Conservation (phyloP, 2,329 filamentous ascomycete species). For the Endothia cerciana region DNA sequence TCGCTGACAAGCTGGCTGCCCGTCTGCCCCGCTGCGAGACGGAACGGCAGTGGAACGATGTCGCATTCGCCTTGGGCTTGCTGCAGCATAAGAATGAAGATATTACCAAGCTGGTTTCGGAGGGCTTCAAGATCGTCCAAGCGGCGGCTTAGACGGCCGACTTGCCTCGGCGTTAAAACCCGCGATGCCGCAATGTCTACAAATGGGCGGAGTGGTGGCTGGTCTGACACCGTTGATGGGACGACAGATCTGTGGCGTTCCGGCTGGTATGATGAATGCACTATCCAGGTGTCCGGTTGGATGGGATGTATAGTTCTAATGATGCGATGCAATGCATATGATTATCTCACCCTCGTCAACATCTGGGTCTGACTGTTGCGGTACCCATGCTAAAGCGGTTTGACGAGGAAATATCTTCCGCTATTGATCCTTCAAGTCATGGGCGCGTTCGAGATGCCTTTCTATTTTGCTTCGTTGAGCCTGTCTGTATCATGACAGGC, state of each 20-base stretch:
- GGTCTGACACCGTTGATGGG: not conserved
- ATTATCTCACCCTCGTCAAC: not conserved
- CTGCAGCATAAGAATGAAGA: conserved; percentile 94
- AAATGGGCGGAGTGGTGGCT: not conserved
- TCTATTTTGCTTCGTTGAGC: not conserved
- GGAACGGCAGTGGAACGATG: conserved; percentile 96
- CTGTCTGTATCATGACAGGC: not conserved
- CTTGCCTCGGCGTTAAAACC: not conserved
- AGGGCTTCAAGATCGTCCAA: conserved; percentile 76
- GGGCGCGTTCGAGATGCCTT: not conserved
- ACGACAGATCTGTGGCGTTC: not conserved
- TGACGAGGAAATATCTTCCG: too few relatives aligned
- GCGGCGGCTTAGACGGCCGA: conserved; percentile 52
- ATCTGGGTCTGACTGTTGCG: not conserved
- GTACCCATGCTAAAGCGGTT: too few relatives aligned
- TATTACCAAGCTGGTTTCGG: conserved; percentile 74
- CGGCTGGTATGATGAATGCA: not conserved
- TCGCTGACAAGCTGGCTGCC: conserved; percentile 89
- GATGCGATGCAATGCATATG: not conserved
- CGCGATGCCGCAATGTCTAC: not conserved
- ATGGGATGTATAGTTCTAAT: conserved; percentile 2
- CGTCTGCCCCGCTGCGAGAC: conserved; percentile 84
- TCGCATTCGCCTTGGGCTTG: conserved; percentile 86
- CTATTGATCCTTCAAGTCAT: not conserved
- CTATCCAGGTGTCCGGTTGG: not conserved